A percentile compares a stretch with the other conserved stretches of the same genome.
Evolutionary conservation across 768 basidiomycete species (phyloP).

Genomic region (Grammothele lineata): DNA sequence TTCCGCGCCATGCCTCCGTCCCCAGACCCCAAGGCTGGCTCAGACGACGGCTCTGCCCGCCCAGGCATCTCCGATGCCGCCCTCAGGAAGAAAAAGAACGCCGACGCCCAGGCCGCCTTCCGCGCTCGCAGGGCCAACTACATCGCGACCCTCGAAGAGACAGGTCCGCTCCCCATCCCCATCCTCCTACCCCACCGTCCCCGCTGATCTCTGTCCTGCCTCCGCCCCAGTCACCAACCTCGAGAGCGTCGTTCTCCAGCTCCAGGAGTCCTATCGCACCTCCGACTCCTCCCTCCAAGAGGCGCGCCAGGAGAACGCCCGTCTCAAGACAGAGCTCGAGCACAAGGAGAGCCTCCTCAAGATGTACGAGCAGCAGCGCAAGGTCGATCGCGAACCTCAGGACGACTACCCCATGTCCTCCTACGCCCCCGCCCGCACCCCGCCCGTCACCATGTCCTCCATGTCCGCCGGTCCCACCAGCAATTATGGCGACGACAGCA

Average conservation of each 20-base stretch:
- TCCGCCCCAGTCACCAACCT: constrained; percentile 60
- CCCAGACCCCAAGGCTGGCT: constrained; percentile 31
- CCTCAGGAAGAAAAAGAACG: constrained; percentile 84
- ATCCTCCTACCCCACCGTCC: constrained; percentile 1
- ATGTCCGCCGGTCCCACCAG: constrained; percentile 25
- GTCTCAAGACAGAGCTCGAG: constrained; percentile 57
- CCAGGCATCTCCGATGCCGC: constrained; percentile 68
- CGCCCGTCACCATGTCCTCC: constrained; percentile 19
- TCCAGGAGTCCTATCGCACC: constrained; percentile 78
- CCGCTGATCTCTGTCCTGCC: constrained; percentile 11
- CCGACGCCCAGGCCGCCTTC: constrained; percentile 85
- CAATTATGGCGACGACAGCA: constrained; percentile 38
- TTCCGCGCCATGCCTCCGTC: constrained; percentile 24
- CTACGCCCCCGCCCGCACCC: constrained; percentile 21
- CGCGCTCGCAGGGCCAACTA: constrained; percentile 79
- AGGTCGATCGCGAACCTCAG: constrained; percentile 37
- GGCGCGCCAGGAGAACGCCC: constrained; percentile 60
- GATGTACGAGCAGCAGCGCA: constrained; percentile 54
- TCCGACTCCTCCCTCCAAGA: constrained; percentile 57
- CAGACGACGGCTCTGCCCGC: constrained; percentile 38
- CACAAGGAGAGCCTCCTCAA: constrained; percentile 76
- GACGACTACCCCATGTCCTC: constrained; percentile 26
- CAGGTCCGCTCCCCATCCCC: constrained; percentile 35
- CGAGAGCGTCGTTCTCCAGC: constrained; percentile 78
- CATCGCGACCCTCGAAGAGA: constrained; percentile 83